Evolutionary conservation across 306 rosid genomes (phyloP), one percentile per base, ranked within the genome.

Genomic region (Lathyrus aphaca): DNA sequence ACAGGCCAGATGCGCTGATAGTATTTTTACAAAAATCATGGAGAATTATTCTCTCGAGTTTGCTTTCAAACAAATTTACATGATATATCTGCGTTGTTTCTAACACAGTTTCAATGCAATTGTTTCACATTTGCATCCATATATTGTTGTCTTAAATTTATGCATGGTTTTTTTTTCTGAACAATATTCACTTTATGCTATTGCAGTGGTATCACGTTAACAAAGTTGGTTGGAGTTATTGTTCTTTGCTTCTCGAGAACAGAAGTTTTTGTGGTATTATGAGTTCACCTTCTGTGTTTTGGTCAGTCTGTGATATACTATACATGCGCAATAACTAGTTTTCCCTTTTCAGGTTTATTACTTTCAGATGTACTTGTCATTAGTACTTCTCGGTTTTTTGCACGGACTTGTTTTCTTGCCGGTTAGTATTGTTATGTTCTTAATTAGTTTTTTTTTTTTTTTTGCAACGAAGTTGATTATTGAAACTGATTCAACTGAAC

Each of bases 321-420:
- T 25, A 49, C 25, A 13, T 57, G 17, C 45, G 37, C 62, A 61
- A 38, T 43, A 42, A 71, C 56, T 71, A 37, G 16, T 67, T 37
- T 39, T 73, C 45, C 13, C 56, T 74, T 73, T 76, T 74, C 92
- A 95, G 99, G 88, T 95, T 68, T 95, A 95, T 85, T 95, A 95
- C 88, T 95, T 95, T 74, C 89, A 87, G 76, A 89, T 95, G 99
- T 91, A 91, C 76, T 81, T 95, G 72, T 84, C 99, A 10, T 74
- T 95, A 79, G 99, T 95, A 53, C 95, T 95, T 62, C 96, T 95
- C 16, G 99, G 99, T 72, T 94, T 91, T 86, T 80, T 89, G 76
- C 99, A 95, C 11, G 99, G 99, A 43, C 99, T 95, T 62, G 86
- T 95, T 74, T 95, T 91, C 85, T 87, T 94, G 80, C 97, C 98